Base-by-base conservation (phyloP, 2,329 filamentous ascomycete species). In the Beauveria brongniartii region DNA sequence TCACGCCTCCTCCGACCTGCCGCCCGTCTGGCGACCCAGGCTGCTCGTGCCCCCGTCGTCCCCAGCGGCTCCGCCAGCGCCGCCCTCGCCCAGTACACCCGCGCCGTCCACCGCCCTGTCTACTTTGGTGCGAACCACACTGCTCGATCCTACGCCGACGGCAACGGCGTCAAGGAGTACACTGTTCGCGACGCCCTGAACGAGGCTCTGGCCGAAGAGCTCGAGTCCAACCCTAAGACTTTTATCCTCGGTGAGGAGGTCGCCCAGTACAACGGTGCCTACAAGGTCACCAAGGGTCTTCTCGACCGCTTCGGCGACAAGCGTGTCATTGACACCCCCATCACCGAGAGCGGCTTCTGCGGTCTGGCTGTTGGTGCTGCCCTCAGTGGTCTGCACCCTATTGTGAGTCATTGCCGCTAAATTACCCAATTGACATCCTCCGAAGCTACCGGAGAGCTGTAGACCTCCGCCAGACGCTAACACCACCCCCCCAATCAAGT, bases 221-320 rank as follows among this genome's bases (percentile, higher is more conserved):
- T 99, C 77, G 92, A 97, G 82, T 75, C 78, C 73, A 96, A 99
- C 78, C 83, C 88, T 66, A 97, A 97, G 83, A 92, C 97, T 69
- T 99, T 97, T 77, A 80, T 99, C 68, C 77, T 99, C 62, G 94
- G 94, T 71, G 94, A 99, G 83, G 94, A 99, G 81, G 94, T 99
- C 72, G 94, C 94, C 71, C 94, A 99, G 80, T 99, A 99, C 83
- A 99, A 99, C 77, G 94, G 94, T 82, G 93, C 93, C 73, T 99
- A 99, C 87, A 99, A 99, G 82, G 93, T 99, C 74, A 99, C 94
- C 72, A 97, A 96, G 83, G 94, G 94, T 69, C 86, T 99, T 65
- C 78, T 97, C 71, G 94, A 99, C 80, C 90, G 93, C 71, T 99
- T 99, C 75, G 94, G 94, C 70, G 92, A 96, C 65, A 95, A 93